Base-by-base conservation (phyloP, 2,329 filamentous ascomycete species). In the Daldinia sp. region DNA sequence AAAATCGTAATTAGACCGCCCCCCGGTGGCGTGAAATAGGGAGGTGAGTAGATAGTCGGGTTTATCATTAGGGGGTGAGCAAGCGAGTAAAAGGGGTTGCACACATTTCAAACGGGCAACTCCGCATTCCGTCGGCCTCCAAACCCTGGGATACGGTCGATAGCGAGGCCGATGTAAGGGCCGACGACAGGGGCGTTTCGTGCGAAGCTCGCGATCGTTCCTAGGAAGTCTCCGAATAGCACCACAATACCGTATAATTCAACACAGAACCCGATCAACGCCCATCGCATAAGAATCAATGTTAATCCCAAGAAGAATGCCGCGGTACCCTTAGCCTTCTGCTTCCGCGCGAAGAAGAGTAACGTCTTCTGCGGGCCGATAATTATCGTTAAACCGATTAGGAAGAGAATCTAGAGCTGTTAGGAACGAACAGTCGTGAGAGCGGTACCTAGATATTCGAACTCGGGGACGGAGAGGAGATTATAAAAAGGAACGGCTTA, bases 171-270 rank as follows among this genome's bases (percentile, higher is more conserved):
- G 73, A 97, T 90, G 72, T 94, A 96, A 3, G 94, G 92, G 3
- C 94, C 94, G 4, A 98, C 82, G 6, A 97, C 84, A 0, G 95
- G 94, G 9, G 96, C 79, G 64, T 91, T 93, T 58, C 92, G 88
- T 35, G 92, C 92, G 74, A 98, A 97, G 13, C 91, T 87, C 0
- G 91, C 91, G 68, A 98, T 94, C 17, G 94, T 98, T 49, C 93
- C 92, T 61, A 98, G 85, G 80, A 98, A 98, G 78, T 99, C 95
- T 32, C 95, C 95, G 79, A 99, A 99, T 32, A 99, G 81, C 52
- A 97, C 86, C 70, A 96, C 85, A 69, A 99, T 94, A 27, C 95
- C 95, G 79, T 98, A 98, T 3, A 94, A 79, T 79, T 99, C 95
- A 70, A 98, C 86, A 60, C 90, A 73, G 79, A 99, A 99, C 25